Evolutionary conservation across 148 eudicot species (phyloP).

Genomic region (Rhododendron ovatum): DNA sequence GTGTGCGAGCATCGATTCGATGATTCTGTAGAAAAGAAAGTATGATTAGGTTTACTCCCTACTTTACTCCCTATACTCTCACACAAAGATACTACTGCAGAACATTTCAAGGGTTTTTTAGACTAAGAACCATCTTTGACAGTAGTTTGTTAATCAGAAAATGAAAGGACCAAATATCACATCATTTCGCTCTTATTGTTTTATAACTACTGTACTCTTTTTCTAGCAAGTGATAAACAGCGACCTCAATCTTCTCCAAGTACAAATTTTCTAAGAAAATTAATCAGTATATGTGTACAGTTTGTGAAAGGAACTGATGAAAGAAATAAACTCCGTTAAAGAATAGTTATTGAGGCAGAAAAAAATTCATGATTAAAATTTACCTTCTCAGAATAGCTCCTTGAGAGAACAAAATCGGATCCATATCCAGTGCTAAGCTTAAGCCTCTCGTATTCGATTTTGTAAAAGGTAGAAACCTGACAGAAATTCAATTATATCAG

Average conservation of each 20-base stretch:
- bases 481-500: background rate
- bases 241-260: background rate
- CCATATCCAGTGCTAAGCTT: background rate
- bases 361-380: background rate
- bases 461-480: slow-evolving; percentile 28
- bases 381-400: slow-evolving; percentile 27
- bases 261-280: background rate
- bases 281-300: background rate
- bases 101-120: background rate
- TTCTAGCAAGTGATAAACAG: background rate
- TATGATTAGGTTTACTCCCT: background rate
- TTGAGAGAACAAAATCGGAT: slow-evolving; percentile 12
- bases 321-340: background rate
- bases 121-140: background rate
- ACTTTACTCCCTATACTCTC: background rate
- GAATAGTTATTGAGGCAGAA: background rate
- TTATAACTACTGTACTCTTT: background rate
- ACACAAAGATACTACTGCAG: background rate
- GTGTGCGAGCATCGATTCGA: background rate
- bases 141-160: background rate
- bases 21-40: background rate
- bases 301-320: background rate
- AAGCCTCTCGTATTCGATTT: slow-evolving; percentile 29
- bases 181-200: background rate
- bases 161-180: background rate